phyloP scores from a whole-genome alignment of 2,329 filamentous ascomycete genomes.

The Colletotrichum spinosum region DNA sequence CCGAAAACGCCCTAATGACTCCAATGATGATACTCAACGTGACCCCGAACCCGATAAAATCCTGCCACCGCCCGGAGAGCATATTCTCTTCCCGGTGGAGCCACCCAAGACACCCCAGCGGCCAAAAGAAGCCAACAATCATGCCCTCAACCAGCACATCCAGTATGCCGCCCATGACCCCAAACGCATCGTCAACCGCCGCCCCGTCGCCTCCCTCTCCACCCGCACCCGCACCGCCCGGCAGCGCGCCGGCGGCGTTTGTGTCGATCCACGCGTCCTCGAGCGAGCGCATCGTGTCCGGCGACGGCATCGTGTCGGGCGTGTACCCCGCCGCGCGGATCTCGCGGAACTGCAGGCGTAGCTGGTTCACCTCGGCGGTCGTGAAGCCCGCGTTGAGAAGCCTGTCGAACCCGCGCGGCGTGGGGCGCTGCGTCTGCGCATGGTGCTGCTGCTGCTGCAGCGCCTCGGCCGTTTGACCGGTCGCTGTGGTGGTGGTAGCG shows the following conservation, averaged over 20 bases:
- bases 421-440: constrained; percentile 13
- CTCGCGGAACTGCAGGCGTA: constrained; percentile 89
- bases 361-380: constrained; percentile 81
- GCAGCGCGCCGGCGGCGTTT: constrained; percentile 55
- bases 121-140: constrained; percentile 95
- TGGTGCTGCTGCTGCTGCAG: constrained; percentile 13
- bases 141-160: constrained; percentile 92
- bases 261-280: constrained; percentile 94
- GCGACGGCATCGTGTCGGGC: constrained; percentile 88
- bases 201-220: constrained; percentile 51
- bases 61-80: constrained; percentile 84
- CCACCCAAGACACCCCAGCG: constrained; percentile 87
- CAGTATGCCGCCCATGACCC: constrained; percentile 67
- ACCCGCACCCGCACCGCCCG: constrained; percentile 41
- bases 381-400: constrained; percentile 86
- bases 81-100: constrained; percentile 87
- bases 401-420: constrained; percentile 83
- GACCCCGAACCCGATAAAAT: constrained; percentile 89
- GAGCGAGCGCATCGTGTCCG: constrained; percentile 78
- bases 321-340: constrained; percentile 86
- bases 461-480: constrained; percentile 3
- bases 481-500: too few relatives aligned
- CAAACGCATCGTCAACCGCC: constrained; percentile 61
- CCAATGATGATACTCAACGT: constrained; percentile 64
- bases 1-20: constrained; percentile 45